Evolutionary conservation across 2,329 filamentous ascomycete genomes (phyloP).

Genomic region (Pseudocercospora pini-densiflorae): DNA sequence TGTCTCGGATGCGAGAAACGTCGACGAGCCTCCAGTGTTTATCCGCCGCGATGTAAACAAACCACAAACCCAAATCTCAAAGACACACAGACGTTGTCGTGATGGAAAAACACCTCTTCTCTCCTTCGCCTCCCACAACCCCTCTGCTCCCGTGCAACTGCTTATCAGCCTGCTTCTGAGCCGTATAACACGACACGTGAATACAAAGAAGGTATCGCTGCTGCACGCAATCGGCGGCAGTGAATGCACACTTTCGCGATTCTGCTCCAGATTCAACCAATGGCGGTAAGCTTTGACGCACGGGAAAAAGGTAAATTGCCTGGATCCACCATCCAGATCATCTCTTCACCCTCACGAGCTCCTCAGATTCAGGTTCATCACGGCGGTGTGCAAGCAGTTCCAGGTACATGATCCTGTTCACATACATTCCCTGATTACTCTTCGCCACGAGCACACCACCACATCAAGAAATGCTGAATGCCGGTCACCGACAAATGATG

Average conservation of each 20-base stretch:
- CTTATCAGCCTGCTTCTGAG: slow-evolving; percentile 12
- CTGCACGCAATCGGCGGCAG: slow-evolving; percentile 15
- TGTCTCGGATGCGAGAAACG: neutral
- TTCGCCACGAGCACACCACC: neutral
- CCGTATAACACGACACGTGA: slow-evolving; percentile 17
- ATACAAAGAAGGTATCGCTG: slow-evolving; percentile 10
- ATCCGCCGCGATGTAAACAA: slow-evolving; percentile 4
- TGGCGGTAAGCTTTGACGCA: slow-evolving; percentile 2
- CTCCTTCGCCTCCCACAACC: neutral
- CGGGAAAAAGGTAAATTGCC: neutral
- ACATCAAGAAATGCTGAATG: neutral
- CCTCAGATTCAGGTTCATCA: neutral
- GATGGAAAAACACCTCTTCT: neutral
- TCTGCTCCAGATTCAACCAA: neutral
- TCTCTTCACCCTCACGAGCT: slow-evolving; percentile 3
- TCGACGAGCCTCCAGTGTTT: neutral
- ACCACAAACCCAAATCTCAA: neutral
- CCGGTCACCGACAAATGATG: neutral
- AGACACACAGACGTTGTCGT: neutral
- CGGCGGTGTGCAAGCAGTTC: slow-evolving; percentile 4
- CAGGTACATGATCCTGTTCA: neutral
- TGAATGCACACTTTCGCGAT: neutral
- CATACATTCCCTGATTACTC: neutral
- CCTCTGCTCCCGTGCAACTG: slow-evolving; percentile 11
- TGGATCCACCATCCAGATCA: neutral